Evolutionary conservation across 169 alveolate species (phyloP), one percentile per base, ranked within the genome.

Genomic region (Sarcocystis neurona): DNA sequence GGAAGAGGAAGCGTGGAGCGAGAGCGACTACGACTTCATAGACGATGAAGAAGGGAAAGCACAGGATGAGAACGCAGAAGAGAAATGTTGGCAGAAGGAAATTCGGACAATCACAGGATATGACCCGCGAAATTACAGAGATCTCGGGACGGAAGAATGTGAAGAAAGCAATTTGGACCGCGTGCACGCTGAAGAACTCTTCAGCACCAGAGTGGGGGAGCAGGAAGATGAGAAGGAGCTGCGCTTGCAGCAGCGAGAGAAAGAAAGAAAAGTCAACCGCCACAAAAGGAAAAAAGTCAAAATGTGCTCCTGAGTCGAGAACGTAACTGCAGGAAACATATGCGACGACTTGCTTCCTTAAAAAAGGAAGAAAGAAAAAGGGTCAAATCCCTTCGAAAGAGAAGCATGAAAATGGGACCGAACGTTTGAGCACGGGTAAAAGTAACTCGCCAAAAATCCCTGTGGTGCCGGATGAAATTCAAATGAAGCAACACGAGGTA

Each of bases 31-130:
- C 50, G 68, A 77, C 74, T 56, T 41, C 70, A 63, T 47, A 41
- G 56, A 32, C 70, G 74, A 60, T 66, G 74, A 60, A 63, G 56
- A 60, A 34, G 43, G 30, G 60, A 27, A 4, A 46, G 56, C 27
- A 0, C 5, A 27, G 18, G 53, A n/a, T n/a, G n/a, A 6, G 43
- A 34, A 10, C 10, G 58, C 10, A 15, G 39, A n/a, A 39, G 87
- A 32, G 47, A 34, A 53, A 0, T 72, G 47, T 56, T 85, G 90
- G 90, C 43, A 70, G 0, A 34, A 58, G 12, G 90, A 85, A 66
- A 85, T 85, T 72, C 47, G 90, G n/a, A 50, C 80, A 23, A 84
- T 85, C 34, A 85, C 90, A 0, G 75, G 84, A 34, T 85, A 85
- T 32, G 90, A 85, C 20, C 90, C 90, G 37, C 32, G 46, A 39